Conservation (phyloP, 176 grass and related monocot genomes). For the Thalia dealbata region DNA sequence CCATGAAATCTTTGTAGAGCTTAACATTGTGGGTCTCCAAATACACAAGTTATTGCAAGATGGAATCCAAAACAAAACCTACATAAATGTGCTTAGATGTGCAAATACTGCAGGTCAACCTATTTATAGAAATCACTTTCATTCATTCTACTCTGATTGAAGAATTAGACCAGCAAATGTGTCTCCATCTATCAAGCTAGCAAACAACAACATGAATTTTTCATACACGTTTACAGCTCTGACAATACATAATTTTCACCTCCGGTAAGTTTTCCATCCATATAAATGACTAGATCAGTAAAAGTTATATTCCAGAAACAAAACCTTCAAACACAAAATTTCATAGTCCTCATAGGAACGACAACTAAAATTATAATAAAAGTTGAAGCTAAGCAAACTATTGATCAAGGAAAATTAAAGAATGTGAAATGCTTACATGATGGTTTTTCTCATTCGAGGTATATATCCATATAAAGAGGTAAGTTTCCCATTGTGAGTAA, state of each 20-base stretch:
- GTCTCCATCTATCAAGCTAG: too few relatives aligned
- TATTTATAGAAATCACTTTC: too few relatives aligned
- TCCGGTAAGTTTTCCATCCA: background rate
- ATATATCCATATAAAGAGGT: constrained; percentile 90
- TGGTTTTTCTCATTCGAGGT: constrained; percentile 72
- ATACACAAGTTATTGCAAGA: too few relatives aligned
- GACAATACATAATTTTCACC: background rate
- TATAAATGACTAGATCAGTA: background rate
- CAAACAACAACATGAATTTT: background rate
- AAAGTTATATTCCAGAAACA: background rate
- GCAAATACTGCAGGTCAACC: too few relatives aligned
- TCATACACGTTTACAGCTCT: background rate
- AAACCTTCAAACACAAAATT: background rate
- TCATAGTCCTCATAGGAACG: background rate
- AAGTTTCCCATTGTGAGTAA: constrained; percentile 54
- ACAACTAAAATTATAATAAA: background rate
- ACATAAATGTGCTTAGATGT: too few relatives aligned
- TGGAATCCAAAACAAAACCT: too few relatives aligned
- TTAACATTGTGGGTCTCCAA: too few relatives aligned
- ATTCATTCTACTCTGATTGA: too few relatives aligned
- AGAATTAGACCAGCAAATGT: too few relatives aligned
- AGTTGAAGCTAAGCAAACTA: background rate
- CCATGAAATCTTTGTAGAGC: too few relatives aligned
- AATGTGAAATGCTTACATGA: constrained; percentile 45
- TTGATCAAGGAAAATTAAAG: constrained; percentile 11